Evolutionary conservation across 805 yeast genomes (phyloP), one percentile per base, ranked within the genome.

Genomic region (Pichia californica): DNA sequence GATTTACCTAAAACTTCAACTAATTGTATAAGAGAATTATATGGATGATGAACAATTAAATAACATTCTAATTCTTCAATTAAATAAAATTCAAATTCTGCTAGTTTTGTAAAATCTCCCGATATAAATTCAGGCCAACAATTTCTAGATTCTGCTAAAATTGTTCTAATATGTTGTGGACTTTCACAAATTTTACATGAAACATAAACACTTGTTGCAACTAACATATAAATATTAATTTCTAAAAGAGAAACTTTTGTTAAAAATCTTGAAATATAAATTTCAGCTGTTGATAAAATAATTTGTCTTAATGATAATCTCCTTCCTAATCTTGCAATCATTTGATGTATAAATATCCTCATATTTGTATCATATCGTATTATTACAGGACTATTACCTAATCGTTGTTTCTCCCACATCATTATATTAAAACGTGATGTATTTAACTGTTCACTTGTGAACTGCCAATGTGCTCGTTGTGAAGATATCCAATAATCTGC

Each of bases 121-220:
- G 97, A 95, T 30, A 91, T 82, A 55, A 81, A 87, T 56, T 89
- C 96, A 0, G 98, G 97, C 98, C 98, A 91, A 31, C 88, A 65
- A 31, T 82, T 82, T 41, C 96, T 67, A 2, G 97, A 93, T 58
- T 91, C 98, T 16, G 80, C 72, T 19, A 87, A 76, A 9, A 93
- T 73, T 1, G 89, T 77, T 43, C 96, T 67, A 9, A 93, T 88
- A 58, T 93, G 97, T 56, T 85, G 95, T 1, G 99, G 98, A 53
- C 87, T 83, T 62, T 93, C 99, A 61, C 93, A 98, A 28, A 88
- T 83, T 59, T 93, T 91, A 66, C 96, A 84, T 0, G 97, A 89
- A 26, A 93, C 71, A 56, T 93, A 93, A 2, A 91, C 71, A 52
- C 93, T 81, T 0, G 98, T 80, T 0, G 99, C 79, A 10, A 88